Evolutionary conservation across 2,329 filamentous ascomycete genomes (phyloP).

Genomic region (Emericellopsis atlantica): DNA sequence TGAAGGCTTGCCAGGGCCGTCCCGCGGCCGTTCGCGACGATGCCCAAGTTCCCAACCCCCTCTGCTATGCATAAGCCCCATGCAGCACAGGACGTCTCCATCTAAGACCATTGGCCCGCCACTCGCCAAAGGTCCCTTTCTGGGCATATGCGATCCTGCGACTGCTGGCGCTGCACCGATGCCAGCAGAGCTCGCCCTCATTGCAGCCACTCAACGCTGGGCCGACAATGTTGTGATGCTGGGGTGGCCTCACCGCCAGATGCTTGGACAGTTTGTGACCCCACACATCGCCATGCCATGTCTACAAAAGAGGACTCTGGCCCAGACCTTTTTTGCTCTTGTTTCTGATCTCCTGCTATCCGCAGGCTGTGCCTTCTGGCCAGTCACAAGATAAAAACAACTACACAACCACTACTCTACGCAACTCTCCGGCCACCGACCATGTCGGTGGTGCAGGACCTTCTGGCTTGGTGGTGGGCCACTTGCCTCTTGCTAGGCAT

Average conservation of each 20-base stretch:
- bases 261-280: background rate
- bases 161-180: background rate
- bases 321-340: background rate
- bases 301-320: background rate
- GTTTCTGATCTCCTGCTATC: background rate
- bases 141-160: background rate
- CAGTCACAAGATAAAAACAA: background rate
- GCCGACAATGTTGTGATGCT: background rate
- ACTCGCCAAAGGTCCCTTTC: background rate
- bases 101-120: slow-evolving; percentile 3
- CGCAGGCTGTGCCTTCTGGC: slow-evolving; percentile 1
- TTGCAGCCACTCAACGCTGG: background rate
- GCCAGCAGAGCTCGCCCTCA: slow-evolving; percentile 1
- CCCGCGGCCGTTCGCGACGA: too few relatives aligned
- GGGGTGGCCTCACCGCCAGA: slow-evolving; percentile 1
- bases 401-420: background rate
- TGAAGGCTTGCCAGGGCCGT: too few relatives aligned
- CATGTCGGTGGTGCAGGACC: background rate
- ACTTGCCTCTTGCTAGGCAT: slow-evolving; percentile 3
- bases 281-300: background rate
- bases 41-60: background rate
- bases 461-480: slow-evolving; percentile 1
- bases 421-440: background rate
- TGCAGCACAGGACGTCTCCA: background rate
- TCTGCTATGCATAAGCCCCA: background rate